Percentiles rank a stretch among this genome's conserved stretches.
Conservation (phyloP, 441 rosid genomes). For the Bocquillonia castaneifolia region DNA sequence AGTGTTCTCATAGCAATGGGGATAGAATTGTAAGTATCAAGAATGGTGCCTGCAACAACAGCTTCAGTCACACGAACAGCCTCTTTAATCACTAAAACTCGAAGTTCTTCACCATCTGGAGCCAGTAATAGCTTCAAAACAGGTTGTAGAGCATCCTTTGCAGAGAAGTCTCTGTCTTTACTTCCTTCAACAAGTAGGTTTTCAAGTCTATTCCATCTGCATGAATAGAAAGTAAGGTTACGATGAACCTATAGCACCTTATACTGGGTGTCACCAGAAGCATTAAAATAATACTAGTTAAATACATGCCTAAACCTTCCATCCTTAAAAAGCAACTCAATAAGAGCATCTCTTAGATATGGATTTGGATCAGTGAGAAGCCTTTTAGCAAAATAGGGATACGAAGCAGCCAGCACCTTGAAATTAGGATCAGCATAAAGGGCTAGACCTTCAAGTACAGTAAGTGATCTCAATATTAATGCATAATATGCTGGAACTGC, state of each 20-base stretch:
- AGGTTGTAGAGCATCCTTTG: slow-evolving; percentile 88
- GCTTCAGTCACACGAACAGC: slow-evolving; percentile 81
- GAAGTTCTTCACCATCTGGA: slow-evolving; percentile 77
- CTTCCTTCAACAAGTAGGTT: slow-evolving; percentile 89
- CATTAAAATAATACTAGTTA: slow-evolving; percentile 6
- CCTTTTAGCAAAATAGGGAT: slow-evolving; percentile 98
- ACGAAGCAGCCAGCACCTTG: slow-evolving; percentile 93
- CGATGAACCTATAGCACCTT: slow-evolving; percentile 7
- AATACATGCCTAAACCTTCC: slow-evolving; percentile 70
- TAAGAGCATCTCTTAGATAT: slow-evolving; percentile 91
- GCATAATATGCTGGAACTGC: slow-evolving; percentile 97
- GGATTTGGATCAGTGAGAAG: slow-evolving; percentile 98
- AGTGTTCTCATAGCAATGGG: slow-evolving; percentile 53
- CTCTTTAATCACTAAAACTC: slow-evolving; percentile 74
- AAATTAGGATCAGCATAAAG: slow-evolving; percentile 90
- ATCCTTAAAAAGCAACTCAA: slow-evolving; percentile 92
- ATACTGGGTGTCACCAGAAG: not conserved
- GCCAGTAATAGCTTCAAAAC: slow-evolving; percentile 68
- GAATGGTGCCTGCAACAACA: slow-evolving; percentile 46
- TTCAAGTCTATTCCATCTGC: slow-evolving; percentile 93
- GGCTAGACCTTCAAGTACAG: slow-evolving; percentile 96
- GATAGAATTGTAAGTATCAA: slow-evolving; percentile 64
- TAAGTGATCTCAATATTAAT: slow-evolving; percentile 85
- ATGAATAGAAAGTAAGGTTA: slow-evolving; percentile 19
- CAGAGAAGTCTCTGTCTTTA: slow-evolving; percentile 85